Evolutionary conservation across 2,329 filamentous ascomycete genomes (phyloP), one percentile per base, ranked within the genome.

Genomic region (Colletotrichum horii): DNA sequence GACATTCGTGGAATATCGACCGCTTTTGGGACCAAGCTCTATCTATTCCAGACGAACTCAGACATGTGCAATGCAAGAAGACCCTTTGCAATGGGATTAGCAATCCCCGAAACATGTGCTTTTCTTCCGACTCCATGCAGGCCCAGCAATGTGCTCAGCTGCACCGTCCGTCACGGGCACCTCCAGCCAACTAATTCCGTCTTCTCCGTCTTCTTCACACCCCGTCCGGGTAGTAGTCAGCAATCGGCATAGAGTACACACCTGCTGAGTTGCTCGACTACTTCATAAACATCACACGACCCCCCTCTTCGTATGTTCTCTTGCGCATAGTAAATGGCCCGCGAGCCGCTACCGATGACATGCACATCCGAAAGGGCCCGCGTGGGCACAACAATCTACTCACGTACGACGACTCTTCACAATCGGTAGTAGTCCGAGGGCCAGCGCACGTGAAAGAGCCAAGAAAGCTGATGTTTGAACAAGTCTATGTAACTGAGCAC

Each of bases 1-100:
- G 65, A 65, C 67, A 68, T 66, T 67, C 28, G 68, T 72, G 75
- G 72, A 58, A 77, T 75, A 77, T 75, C 68, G 26, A 66, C 34
- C 58, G 67, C 52, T 75, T 75, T 75, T 62, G 68, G 67, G 30
- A 68, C 72, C 75, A 72, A 36, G 64, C 60, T 32, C 64, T 75
- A 71, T 75, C 70, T 75, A 69, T 30, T 28, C 19, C 52, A 68
- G 19, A 62, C 60, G 43, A 28, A 22, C 60, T 38, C 60, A 30
- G 65, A 65, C 64, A 73, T 68, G 24, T 68, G 38, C 48, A 69
- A 36, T 73, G 69, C 73, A 58, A 60, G n/a, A 66, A 43, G 38
- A 65, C 48, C 7, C 24, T 34, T 30, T 30, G 15, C 58, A 66
- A 55, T 22, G 26, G 65, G 12, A 60, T 38, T 14, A 64, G 65